Evolutionary conservation across 306 rosid species (phyloP), one percentile per base, ranked within the genome.

Genomic region (Oemleria cerasiformis): DNA sequence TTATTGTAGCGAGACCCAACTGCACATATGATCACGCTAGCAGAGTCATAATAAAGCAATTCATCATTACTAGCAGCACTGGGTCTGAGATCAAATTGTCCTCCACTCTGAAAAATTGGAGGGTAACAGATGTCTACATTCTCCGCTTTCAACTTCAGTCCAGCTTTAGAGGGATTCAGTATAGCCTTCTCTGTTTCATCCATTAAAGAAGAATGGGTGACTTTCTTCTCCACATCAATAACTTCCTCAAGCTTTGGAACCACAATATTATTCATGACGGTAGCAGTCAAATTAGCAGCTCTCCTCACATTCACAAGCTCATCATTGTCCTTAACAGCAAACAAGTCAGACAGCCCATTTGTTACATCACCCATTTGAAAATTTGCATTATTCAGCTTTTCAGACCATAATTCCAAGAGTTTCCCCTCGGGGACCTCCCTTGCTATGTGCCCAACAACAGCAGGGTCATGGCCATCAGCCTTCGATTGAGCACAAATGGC

Each of bases 31-130:
- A 93, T 93, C 70, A 89, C 97, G 70, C 96, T 90, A 9, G 92
- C 89, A 71, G 92, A 81, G 50, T 93, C 97, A 70, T 90, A 93
- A 76, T 93, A 77, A 62, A 93, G 94, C 65, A 76, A 73, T 45
- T 91, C 97, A 48, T 90, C 98, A n/a, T 87, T 88, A 82, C 97
- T 93, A 71, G 91, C 92, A 80, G 98, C 98, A 80, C 97, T 89
- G 19, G 98, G 98, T 65, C 84, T 86, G 75, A 93, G 97, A 84
- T 93, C 98, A 84, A 86, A 93, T 70, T 80, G 86, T 16, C 94
- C 98, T 16, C 98, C 98, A 59, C 98, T 93, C 80, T 93, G 97
- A 75, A 90, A 91, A 62, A 93, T 91, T 57, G 98, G 97, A 25
- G 98, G 98, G 72, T 91, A 93, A 76, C 96, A 88, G 20, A 93